Base-by-base conservation (phyloP, 139 green algal genomes). In the Picocystis salinarum region DNA sequence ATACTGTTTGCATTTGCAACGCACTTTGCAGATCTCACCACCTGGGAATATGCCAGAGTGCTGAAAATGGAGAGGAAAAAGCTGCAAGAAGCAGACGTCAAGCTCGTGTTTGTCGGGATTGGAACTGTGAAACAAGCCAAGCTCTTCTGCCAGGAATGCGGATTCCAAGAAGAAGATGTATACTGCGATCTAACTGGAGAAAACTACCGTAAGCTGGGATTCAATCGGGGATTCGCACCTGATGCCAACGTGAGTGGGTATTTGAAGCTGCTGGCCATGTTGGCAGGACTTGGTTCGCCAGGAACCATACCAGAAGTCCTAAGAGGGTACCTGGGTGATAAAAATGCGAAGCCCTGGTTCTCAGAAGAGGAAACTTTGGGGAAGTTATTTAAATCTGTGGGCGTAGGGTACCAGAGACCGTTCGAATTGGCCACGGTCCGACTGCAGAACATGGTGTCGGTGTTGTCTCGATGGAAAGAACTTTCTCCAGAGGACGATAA, bases 351-450 rank as follows among this genome's bases (percentile, higher is more conserved):
- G 47, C 60, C 66, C 3, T 61, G 85, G 6, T 90, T 80, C 36
- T 23, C 44, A 4, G 33, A 48, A 15, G 34, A 37, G 41, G 7
- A 28, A 42, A 48, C 69, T 9, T 46, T 41, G 0, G 33, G 20
- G 2, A 23, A 28, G 4, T 58, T 70, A 4, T 90, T 90, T 62
- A 67, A 84, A 48, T 42, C 85, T 15, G 55, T 90, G 25, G 78
- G 78, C 6, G 41, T 33, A 12, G 69, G 69, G 40, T 86, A 80
- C 52, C 69, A 82, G 60, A 58, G 76, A 0, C 78, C 78, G 0
- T 74, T 86, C 54, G 78, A 86, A 74, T 71, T 86, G 29, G 78
- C 78, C 28, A 90, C 78, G 2, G 50, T 82, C 41, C 60, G 78
- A 0, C 59, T 85, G n/a, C 70, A 64, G 45, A 84, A 85, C 70